A percentile compares a stretch with the other conserved stretches of the same genome.
phyloP scores from a whole-genome alignment of 768 basidiomycete species.

The Podaxis sp. region DNA sequence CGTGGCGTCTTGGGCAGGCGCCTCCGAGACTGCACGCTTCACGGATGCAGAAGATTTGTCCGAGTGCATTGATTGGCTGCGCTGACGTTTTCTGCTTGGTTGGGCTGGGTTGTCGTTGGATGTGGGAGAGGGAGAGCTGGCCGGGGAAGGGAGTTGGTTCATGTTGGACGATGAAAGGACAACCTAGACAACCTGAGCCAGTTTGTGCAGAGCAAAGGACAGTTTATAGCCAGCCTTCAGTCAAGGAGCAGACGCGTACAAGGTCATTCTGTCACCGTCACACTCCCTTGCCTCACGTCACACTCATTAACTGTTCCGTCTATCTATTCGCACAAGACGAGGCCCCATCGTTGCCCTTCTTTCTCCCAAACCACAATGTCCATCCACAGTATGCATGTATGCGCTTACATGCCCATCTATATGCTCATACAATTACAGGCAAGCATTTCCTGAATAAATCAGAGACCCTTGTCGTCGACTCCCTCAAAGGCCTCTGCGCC shows the following conservation, averaged over 20 bases:
- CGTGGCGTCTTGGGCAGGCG: slow-evolving; percentile 38
- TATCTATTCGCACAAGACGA: background rate
- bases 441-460: slow-evolving; percentile 83
- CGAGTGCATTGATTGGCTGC: slow-evolving; percentile 73
- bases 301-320: background rate
- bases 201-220: slow-evolving; percentile 7
- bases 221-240: slow-evolving; percentile 5
- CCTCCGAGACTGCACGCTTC: slow-evolving; percentile 78
- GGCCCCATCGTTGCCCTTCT: background rate
- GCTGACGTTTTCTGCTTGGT: slow-evolving; percentile 62
- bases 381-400: slow-evolving; percentile 25
- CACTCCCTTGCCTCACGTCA: slow-evolving; percentile 3
- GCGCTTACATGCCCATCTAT: background rate
- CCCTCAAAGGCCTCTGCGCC: slow-evolving; percentile 66
- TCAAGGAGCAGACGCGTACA: slow-evolving; percentile 9
- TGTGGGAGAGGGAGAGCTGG: slow-evolving; percentile 40
- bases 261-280: slow-evolving; percentile 11
- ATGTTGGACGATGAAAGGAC: slow-evolving; percentile 26
- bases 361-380: slow-evolving; percentile 28
- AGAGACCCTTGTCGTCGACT: slow-evolving; percentile 68
- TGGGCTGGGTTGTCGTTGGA: slow-evolving; percentile 32
- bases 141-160: slow-evolving; percentile 42
- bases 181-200: background rate
- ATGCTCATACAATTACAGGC: slow-evolving; percentile 18
- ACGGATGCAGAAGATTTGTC: slow-evolving; percentile 66